Base-by-base conservation (phyloP, 177 flowering plant genomes). In the Tripterygium wilfordii region DNA sequence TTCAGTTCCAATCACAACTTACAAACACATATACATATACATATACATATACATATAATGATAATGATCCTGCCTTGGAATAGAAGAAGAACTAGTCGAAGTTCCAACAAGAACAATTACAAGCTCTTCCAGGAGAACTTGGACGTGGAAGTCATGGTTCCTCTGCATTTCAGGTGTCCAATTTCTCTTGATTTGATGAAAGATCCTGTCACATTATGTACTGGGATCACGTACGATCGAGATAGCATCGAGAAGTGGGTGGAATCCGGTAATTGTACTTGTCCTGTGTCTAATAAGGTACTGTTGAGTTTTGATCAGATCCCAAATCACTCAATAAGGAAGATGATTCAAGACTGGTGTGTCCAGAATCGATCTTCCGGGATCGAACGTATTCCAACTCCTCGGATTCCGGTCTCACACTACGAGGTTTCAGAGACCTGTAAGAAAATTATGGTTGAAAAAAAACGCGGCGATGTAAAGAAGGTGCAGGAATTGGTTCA, bases 311-410 rank as follows among this genome's bases (percentile, higher is more conserved):
- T 56, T 3, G 88, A 81, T 5, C 71, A 43, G 8, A 70, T 79
- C 2, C 92, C 92, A 0, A 84, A 84, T 36, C 88, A 82, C 46
- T 22, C 71, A 17, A 53, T 84, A 0, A 17, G 85, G 15, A 64
- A 45, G 42, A 73, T 79, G 83, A 82, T 82, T 1, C 92, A 84
- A 35, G 78, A 72, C 19, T 84, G 88, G 92, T 81, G 92, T 44
- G 88, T 79, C 16, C 61, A 65, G 24, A 76, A 78, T 21, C 42
- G 67, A 13, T 66, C 76, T 5, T 33, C 22, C 5, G 86, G 90
- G 12, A 51, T 83, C 2, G 87, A 83, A 28, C 27, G 91, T 31
- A 80, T 80, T 31, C 87, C 91, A 0, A 83, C 91, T 1, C 91
- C 87, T 2, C 41, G 79, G 16, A 57, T 78, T 38, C 96, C 94